phyloP scores from a whole-genome alignment of 2,329 filamentous ascomycete genomes.

The Trichophyton mentagrophytes region DNA sequence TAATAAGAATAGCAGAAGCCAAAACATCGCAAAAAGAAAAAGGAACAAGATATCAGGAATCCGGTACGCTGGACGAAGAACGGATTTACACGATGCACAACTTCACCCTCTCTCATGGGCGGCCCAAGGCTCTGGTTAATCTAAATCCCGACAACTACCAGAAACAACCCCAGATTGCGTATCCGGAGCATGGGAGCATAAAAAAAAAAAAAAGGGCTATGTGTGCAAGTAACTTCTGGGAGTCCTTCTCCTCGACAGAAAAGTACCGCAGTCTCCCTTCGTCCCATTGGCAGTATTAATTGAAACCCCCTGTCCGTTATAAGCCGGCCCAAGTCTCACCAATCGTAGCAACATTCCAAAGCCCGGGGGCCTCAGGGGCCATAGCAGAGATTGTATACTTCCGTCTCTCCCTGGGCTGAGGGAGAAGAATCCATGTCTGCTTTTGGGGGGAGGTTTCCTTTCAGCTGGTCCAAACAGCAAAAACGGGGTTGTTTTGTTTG shows the following conservation, averaged over 20 bases:
- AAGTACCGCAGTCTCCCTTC: not conserved
- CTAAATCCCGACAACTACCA: not conserved
- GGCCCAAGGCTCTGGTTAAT: conserved; percentile 2
- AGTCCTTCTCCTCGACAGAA: too few relatives aligned
- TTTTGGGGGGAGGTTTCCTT: too few relatives aligned
- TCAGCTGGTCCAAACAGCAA: not conserved
- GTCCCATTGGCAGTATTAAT: not conserved
- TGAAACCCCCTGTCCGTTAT: not conserved
- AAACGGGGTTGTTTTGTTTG: not conserved
- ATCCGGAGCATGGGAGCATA: not conserved
- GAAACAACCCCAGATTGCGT: conserved; percentile 1
- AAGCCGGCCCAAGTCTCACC: not conserved
- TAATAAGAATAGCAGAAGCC: not conserved
- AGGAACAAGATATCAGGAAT: not conserved
- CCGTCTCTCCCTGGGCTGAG: not conserved
- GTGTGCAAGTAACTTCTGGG: too few relatives aligned
- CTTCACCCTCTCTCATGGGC: not conserved
- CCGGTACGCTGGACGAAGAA: not conserved
- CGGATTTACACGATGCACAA: not conserved
- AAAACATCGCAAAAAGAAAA: not conserved
- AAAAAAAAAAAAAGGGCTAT: too few relatives aligned
- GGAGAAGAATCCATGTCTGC: not conserved
- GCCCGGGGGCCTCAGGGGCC: not conserved
- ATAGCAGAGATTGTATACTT: not conserved
- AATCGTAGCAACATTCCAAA: not conserved